Evolutionary conservation across 805 yeast genomes (phyloP).

Genomic region (Monosporozyma aerobia): DNA sequence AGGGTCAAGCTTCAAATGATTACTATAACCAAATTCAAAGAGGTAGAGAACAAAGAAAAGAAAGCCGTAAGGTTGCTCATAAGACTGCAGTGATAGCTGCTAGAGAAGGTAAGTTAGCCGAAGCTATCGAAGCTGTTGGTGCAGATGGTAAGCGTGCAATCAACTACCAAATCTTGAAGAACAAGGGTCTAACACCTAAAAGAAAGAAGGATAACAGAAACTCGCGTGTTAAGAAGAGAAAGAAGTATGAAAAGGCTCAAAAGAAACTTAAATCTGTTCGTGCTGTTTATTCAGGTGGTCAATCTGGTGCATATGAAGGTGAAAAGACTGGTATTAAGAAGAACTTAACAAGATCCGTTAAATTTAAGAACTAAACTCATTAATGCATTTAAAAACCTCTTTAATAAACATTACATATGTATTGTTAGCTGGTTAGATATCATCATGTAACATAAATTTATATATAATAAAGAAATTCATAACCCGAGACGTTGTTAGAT

Average conservation of each 20-base stretch:
- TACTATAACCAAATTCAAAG: constrained; percentile 51
- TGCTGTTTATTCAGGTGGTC: constrained; percentile 69
- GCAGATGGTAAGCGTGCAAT: constrained; percentile 88
- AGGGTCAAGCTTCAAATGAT: constrained; percentile 41
- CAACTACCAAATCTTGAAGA: constrained; percentile 89
- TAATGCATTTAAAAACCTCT: neutral
- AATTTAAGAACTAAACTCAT: constrained; percentile 34
- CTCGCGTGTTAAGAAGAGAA: constrained; percentile 96
- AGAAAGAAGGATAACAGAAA: constrained; percentile 91
- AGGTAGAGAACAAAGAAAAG: constrained; percentile 40
- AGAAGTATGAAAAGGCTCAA: constrained; percentile 88
- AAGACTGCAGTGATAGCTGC: constrained; percentile 67
- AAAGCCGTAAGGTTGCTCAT: constrained; percentile 54
- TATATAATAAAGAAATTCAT: neutral
- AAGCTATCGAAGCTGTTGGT: constrained; percentile 52
- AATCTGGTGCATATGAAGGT: constrained; percentile 77
- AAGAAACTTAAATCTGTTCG: constrained; percentile 87
- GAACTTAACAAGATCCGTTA: constrained; percentile 80
- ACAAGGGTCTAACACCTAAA: constrained; percentile 90
- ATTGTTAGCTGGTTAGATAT: neutral
- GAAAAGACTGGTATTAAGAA: constrained; percentile 97
- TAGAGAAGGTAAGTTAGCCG: constrained; percentile 73
- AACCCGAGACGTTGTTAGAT: neutral
- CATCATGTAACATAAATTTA: neutral
- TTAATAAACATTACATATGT: neutral